Conservation (phyloP, 192 early-diverging fungal species). For the Coemansia sp. region DNA sequence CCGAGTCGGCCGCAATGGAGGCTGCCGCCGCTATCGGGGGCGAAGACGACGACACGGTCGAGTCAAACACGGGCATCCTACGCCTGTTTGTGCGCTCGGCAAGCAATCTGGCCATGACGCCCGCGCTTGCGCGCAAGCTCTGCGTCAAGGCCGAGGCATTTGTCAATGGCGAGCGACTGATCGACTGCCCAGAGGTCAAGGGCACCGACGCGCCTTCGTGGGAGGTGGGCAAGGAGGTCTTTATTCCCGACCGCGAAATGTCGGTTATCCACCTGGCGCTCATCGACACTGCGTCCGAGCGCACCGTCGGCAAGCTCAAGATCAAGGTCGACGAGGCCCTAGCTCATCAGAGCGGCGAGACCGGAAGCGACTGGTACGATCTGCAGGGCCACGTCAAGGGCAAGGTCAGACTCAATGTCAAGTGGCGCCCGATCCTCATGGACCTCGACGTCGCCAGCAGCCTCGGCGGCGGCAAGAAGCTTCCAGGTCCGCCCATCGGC, state of each 20-base stretch:
- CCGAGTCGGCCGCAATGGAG: constrained; percentile 18
- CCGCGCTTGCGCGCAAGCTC: constrained; percentile 48
- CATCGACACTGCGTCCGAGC: constrained; percentile 48
- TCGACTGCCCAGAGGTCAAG: constrained; percentile 64
- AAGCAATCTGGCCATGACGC: constrained; percentile 58
- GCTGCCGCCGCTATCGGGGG: constrained; percentile 29
- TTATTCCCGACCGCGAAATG: constrained; percentile 65
- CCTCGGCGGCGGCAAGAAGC: constrained; percentile 44
- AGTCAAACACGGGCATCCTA: constrained; percentile 69
- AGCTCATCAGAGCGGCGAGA: constrained; percentile 44
- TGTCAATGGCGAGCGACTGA: constrained; percentile 52
- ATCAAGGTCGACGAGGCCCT: constrained; percentile 45
- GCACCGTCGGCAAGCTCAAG: constrained; percentile 36
- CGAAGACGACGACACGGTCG: constrained; percentile 51
- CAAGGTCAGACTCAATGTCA: constrained; percentile 60
- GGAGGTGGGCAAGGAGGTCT: constrained; percentile 67
- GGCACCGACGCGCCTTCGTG: constrained; percentile 79
- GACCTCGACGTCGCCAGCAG: constrained; percentile 57
- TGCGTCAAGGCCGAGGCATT: constrained; percentile 58
- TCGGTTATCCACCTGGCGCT: constrained; percentile 63
- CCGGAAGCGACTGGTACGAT: constrained; percentile 63
- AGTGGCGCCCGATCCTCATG: constrained; percentile 83
- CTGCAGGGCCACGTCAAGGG: constrained; percentile 56
- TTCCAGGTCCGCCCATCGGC: constrained; percentile 67
- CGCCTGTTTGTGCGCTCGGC: constrained; percentile 65